Percentiles rank a stretch among this genome's conserved stretches.
These are phyloP conservation scores for Rhizophora mangle DNA, from an alignment of 345 rosid genomes.

Conservation along the genomic window DNA sequence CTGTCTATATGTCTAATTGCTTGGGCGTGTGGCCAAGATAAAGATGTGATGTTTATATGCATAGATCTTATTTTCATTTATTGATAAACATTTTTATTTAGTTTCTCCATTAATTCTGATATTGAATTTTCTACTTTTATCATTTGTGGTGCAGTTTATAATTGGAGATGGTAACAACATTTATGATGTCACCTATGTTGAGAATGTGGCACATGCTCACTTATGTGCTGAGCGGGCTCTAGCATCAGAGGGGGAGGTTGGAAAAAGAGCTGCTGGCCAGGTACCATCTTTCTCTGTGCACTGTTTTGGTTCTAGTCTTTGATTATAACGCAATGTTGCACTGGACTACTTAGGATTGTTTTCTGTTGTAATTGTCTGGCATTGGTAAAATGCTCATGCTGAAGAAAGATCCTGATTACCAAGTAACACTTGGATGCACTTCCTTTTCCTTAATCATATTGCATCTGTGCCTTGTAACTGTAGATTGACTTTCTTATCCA, in stretches of 20 bases:
- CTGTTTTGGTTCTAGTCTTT: too few relatives aligned
- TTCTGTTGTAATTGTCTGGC: too few relatives aligned
- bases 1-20: not conserved
- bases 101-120: constrained; percentile 12
- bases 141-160: constrained; percentile 54
- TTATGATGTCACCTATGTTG: constrained; percentile 84
- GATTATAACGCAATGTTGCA: too few relatives aligned
- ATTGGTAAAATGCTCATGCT: not conserved
- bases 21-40: not conserved
- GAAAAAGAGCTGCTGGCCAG: constrained; percentile 86
- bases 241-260: constrained; percentile 66
- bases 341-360: too few relatives aligned
- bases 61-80: not conserved
- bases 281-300: constrained; percentile 34
- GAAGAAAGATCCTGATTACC: not conserved
- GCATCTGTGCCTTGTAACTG: not conserved
- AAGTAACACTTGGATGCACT: not conserved
- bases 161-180: constrained; percentile 84
- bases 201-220: constrained; percentile 95
- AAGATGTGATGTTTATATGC: not conserved
- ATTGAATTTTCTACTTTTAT: not conserved
- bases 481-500: constrained; percentile 5
- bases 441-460: not conserved
- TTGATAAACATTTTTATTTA: not conserved
- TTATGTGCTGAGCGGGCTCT: constrained; percentile 92